These are phyloP conservation scores for Blastobotrys muscicola DNA, from an alignment of 805 yeast species.

Conservation along the genomic window DNA sequence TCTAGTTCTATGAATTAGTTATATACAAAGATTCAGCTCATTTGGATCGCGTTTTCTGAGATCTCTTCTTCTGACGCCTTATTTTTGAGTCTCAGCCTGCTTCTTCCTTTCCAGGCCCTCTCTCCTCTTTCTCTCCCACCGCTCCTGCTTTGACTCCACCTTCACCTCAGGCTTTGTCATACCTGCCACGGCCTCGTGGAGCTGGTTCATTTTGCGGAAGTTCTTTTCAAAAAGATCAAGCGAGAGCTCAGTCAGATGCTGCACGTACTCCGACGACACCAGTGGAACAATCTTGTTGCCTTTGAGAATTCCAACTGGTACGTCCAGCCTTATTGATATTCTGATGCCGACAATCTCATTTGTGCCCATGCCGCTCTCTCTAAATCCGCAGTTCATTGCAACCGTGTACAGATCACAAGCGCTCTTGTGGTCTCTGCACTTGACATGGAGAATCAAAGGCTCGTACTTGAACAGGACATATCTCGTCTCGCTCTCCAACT, in stretches of 20 bases:
- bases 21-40: neutral
- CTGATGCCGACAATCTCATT: conserved; percentile 71
- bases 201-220: conserved; percentile 41
- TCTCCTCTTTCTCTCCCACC: conserved; percentile 14
- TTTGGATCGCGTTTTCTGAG: too few species aligned
- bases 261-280: conserved; percentile 45
- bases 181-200: conserved; percentile 20
- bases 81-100: neutral
- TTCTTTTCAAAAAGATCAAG: conserved; percentile 61
- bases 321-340: conserved; percentile 62
- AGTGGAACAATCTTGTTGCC: conserved; percentile 27
- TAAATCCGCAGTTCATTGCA: conserved; percentile 78
- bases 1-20: neutral
- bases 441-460: conserved; percentile 76
- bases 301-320: conserved; percentile 63
- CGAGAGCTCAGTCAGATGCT: conserved; percentile 44
- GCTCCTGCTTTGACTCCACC: conserved; percentile 16
- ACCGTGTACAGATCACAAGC: conserved; percentile 57
- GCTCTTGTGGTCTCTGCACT: conserved; percentile 50
- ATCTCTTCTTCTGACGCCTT: too few species aligned
- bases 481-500: conserved; percentile 22
- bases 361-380: conserved; percentile 80
- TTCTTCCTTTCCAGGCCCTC: conserved; percentile 15
- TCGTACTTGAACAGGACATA: conserved; percentile 70
- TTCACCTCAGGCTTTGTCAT: neutral